Evolutionary conservation across 331 rosid species (phyloP), one percentile per base, ranked within the genome.

Genomic region (Rosa hybrid): DNA sequence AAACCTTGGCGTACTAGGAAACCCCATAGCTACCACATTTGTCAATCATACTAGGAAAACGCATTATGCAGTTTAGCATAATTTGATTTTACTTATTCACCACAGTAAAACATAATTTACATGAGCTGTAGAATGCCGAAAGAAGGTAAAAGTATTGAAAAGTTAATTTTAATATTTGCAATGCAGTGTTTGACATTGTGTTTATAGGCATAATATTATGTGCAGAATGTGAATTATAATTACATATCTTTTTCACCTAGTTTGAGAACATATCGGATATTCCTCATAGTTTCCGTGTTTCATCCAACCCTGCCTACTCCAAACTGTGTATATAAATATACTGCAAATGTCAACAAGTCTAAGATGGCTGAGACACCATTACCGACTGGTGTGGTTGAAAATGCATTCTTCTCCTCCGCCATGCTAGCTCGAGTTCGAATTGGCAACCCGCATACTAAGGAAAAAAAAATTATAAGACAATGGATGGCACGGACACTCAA

Each of bases 321-420:
- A 53, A 73, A 51, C 77, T 86, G 72, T 85, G 85, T 83, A 81
- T 75, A 86, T 87, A 87, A 88, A 88, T 34, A 86, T 16, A 87
- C 78, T 81, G 87, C 46, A 53, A 70, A 68, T 18, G 53, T 18
- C 72, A 68, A 18, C 10, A 39, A 39, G 25, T 69, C 53, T 42
- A 44, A 44, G 53, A 69, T 69, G 27, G 54, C 74, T 42, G 34
- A 44, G 25, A 10, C 51, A 41, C 50, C 51, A 20, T 2, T 10
- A 68, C 54, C 13, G 18, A 21, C 74, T 30, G 65, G 16, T 34
- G 65, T 3, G 27, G 49, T 34, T 17, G 65, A 18, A 25, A 45
- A 74, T 30, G 59, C 44, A 44, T 51, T 23, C 13, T 17, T 45
- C 45, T 76, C 71, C 45, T 45, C 62, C 12, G n/a, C 7, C n/a